A percentile compares a stretch with the other conserved stretches of the same genome.
These are phyloP conservation scores for Colletotrichum sp. DNA, from an alignment of 2,329 filamentous ascomycete genomes.

Conservation along the genomic window DNA sequence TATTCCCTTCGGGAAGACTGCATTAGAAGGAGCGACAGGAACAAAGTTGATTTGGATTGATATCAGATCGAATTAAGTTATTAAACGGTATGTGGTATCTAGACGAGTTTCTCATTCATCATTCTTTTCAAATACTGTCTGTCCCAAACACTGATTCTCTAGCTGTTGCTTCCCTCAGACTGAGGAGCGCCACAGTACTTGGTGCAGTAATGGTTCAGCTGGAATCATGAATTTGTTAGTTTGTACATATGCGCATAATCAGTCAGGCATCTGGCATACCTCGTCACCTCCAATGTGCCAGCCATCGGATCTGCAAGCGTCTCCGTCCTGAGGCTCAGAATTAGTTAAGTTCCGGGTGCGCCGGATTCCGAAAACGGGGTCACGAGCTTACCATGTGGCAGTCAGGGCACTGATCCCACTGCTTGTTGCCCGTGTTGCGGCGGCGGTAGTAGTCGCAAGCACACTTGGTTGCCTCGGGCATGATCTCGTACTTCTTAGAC, in stretches of 20 bases:
- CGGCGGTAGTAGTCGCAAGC: slow-evolving; percentile 10
- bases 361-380: no score
- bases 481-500: slow-evolving; percentile 3
- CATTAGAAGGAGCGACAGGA: no score
- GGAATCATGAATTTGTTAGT: background rate
- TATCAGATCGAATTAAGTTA: background rate
- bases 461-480: slow-evolving; percentile 10
- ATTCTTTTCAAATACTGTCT: background rate
- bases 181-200: slow-evolving; percentile 19
- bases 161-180: background rate
- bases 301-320: slow-evolving; percentile 5
- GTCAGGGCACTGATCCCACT: slow-evolving; percentile 20
- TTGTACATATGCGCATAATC: rapidly evolving
- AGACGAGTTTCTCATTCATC: background rate
- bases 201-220: slow-evolving; percentile 21
- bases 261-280: background rate
- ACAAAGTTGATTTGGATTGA: no score
- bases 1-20: no score
- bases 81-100: background rate
- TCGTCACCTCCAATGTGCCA: slow-evolving; percentile 22
- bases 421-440: slow-evolving; percentile 21
- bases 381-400: background rate
- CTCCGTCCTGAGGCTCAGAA: background rate
- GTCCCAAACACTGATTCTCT: rapidly evolving
- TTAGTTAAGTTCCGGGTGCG: background rate